Evolutionary conservation across 2,329 filamentous ascomycete genomes (phyloP).

Genomic region (Claviceps citrina): DNA sequence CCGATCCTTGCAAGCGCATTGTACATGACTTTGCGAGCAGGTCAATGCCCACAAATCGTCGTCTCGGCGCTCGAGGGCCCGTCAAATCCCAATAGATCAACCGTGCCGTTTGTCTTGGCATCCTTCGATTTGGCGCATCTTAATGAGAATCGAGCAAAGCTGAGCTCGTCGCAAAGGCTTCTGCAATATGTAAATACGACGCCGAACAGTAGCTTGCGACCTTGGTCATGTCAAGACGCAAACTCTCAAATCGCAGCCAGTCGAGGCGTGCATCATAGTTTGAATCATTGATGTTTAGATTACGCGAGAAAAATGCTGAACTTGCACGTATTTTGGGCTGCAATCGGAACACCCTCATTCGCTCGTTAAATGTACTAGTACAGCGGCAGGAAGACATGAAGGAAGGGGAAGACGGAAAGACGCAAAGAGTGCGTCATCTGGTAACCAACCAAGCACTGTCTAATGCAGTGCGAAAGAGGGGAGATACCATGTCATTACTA

Average conservation of each 20-base stretch:
- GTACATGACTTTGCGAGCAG: neutral
- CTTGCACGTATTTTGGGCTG: too few species aligned
- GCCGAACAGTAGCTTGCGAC: too few species aligned
- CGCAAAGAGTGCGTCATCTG: neutral
- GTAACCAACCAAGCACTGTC: neutral
- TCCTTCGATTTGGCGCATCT: too few species aligned
- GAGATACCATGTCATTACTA: neutral
- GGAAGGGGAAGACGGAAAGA: neutral
- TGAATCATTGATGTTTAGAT: neutral
- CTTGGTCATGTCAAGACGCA: too few species aligned
- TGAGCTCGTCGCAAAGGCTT: neutral
- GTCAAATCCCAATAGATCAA: neutral
- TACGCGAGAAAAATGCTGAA: too few species aligned
- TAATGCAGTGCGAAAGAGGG: neutral
- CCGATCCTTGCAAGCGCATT: constrained; percentile 1
- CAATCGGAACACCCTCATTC: too few species aligned
- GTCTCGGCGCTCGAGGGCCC: neutral
- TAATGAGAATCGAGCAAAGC: neutral
- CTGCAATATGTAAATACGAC: neutral
- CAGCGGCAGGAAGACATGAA: neutral
- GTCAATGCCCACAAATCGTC: neutral
- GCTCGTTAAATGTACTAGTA: neutral
- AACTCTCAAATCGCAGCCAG: neutral
- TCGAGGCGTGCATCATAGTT: neutral
- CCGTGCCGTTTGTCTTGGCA: too few species aligned